Percentiles rank a stretch among this genome's conserved stretches.
phyloP scores from a whole-genome alignment of 352 stramenopile genomes.

The Globisporangium sylvaticum region DNA sequence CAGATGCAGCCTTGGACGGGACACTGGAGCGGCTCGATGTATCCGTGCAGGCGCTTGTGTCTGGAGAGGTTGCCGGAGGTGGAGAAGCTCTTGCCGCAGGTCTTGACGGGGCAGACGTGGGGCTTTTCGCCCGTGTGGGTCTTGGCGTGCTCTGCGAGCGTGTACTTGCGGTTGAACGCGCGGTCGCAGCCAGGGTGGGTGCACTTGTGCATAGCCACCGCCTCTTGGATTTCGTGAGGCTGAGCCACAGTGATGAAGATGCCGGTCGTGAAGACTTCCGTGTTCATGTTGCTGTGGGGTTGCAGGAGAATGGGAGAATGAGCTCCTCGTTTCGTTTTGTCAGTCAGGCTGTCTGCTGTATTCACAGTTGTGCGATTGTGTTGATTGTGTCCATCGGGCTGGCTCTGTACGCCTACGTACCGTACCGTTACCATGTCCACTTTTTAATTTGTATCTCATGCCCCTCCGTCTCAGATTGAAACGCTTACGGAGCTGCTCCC shows the following conservation, averaged over 20 bases:
- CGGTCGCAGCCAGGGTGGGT: slow-evolving; percentile 11
- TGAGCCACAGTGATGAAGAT: not conserved
- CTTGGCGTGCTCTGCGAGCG: slow-evolving; percentile 47
- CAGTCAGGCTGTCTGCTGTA: too few species aligned
- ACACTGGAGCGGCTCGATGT: slow-evolving; percentile 32
- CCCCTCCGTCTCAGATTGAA: too few species aligned
- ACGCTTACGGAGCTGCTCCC: too few species aligned
- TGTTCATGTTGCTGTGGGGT: too few species aligned
- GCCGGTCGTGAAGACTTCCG: too few species aligned
- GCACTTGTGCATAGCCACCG: not conserved
- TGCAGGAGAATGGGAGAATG: too few species aligned
- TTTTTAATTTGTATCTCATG: too few species aligned
- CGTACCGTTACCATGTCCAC: too few species aligned
- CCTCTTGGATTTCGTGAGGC: not conserved
- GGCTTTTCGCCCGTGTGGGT: slow-evolving; percentile 56
- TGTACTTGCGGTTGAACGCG: slow-evolving; percentile 51
- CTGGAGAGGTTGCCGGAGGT: slow-evolving; percentile 51
- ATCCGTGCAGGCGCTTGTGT: slow-evolving; percentile 48
- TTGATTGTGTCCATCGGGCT: too few species aligned
- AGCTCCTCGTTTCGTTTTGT: too few species aligned
- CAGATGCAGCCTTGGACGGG: slow-evolving; percentile 30
- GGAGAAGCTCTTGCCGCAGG: slow-evolving; percentile 47
- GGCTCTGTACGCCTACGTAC: too few species aligned
- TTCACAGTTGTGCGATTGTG: too few species aligned
- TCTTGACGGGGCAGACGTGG: slow-evolving; percentile 36